phyloP scores from a whole-genome alignment of 2,329 filamentous ascomycete genomes.

The Grosmannia clavigera region DNA sequence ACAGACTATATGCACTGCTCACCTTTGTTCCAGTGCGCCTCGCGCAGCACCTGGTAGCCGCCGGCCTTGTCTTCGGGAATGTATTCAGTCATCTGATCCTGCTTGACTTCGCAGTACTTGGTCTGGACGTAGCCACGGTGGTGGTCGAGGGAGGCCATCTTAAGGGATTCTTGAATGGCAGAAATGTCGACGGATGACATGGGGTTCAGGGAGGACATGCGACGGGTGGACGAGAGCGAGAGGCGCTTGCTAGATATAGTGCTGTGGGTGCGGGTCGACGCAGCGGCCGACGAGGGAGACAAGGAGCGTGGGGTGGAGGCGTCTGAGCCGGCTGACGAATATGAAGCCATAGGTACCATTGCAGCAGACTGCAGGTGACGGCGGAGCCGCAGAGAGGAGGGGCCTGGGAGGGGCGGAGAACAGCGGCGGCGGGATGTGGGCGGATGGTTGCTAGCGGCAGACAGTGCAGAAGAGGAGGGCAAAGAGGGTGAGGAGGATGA shows the following conservation, averaged over 20 bases:
- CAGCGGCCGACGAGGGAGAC: constrained; percentile 36
- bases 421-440: no score
- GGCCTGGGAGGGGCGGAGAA: not conserved
- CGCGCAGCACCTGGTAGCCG: constrained; percentile 48
- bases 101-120: constrained; percentile 42
- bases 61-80: constrained; percentile 36
- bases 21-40: constrained; percentile 57
- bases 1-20: constrained; percentile 9
- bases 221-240: constrained; percentile 35
- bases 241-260: constrained; percentile 39
- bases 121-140: constrained; percentile 47
- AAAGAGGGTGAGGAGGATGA: not conserved
- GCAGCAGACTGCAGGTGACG: constrained; percentile 12
- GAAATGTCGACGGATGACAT: constrained; percentile 43
- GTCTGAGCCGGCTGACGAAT: constrained; percentile 32
- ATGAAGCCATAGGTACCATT: constrained; percentile 28
- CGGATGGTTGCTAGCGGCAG: not conserved
- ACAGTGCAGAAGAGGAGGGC: not conserved
- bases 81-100: constrained; percentile 41
- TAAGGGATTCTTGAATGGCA: constrained; percentile 47
- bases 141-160: constrained; percentile 46
- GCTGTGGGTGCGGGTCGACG: constrained; percentile 35
- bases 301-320: constrained; percentile 42
- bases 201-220: constrained; percentile 40
- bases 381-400: not conserved